Base-by-base conservation (phyloP, 106 monocot species). In the Alisma plantagoaquatica region DNA sequence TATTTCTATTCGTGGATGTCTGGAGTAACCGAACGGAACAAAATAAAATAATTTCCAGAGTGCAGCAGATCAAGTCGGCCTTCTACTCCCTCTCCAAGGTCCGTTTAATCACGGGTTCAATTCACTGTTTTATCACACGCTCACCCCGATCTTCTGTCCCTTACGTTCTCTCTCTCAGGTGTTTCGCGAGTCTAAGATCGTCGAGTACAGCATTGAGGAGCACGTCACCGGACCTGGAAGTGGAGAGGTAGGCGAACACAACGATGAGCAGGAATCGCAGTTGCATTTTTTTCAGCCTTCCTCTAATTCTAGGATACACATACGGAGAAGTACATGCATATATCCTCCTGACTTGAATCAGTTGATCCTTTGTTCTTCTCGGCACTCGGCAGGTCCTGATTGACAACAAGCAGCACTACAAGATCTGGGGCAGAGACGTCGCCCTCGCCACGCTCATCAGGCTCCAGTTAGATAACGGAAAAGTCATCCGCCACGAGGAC, bases 361-460 rank as follows among this genome's bases (percentile, higher is more conserved):
- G 0, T 30, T n/a, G 31, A 18, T 31, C 15, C 2, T 15, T 29
- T 31, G 15, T 17, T 19, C 21, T 31, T 29, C 8, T 15, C 10
- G 32, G 16, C 16, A 31, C 3, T 25, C 20, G 60, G 45, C 59
- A 86, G 86, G 51, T 87, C 41, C 29, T 87, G 60, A 87, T 87
- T 16, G 86, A 87, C 56, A 87, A 77, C 77, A 81, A 87, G 68
- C 86, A 87, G 50, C 67, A 74, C 17, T 79, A 84, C 65, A 86
- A 86, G 53, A 19, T 77, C 2, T 49, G 77, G 27, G 80, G 86
- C 23, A 81, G 33, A 32, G 45, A 71, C 18, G 29, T 86, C 0
- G 71, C 74, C 65, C 15, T 86, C 3, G 27, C 10, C 15, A 54
- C 80, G 27, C 86, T 80, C 21, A 86, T 86, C 49, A 77, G 21